These are phyloP conservation scores for Hanseniaspora hatyaiensis DNA, from an alignment of 805 yeast genomes.

Conservation along the genomic window DNA sequence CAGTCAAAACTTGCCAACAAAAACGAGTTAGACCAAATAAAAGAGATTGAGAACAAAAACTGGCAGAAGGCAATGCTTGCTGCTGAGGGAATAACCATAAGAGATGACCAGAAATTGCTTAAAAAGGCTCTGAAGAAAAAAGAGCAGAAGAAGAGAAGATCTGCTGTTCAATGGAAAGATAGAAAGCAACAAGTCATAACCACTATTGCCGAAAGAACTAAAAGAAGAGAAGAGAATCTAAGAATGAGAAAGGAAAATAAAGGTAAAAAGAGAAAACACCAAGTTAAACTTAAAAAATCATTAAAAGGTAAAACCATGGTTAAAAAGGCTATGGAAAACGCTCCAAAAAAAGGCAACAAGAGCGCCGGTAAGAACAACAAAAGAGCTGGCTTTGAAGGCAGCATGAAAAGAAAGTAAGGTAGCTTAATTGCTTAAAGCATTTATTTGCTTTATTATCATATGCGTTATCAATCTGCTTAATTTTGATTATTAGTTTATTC, in stretches of 20 bases:
- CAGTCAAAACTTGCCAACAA: constrained; percentile 49
- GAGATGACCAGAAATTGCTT: constrained; percentile 80
- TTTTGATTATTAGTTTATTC: too few species aligned
- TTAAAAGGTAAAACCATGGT: constrained; percentile 17
- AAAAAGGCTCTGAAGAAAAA: constrained; percentile 76
- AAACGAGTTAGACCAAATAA: constrained; percentile 49
- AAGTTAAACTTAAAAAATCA: constrained; percentile 42
- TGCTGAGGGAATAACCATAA: constrained; percentile 78
- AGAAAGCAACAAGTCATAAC: constrained; percentile 70
- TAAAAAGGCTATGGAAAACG: constrained; percentile 18
- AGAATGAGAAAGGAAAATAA: constrained; percentile 75
- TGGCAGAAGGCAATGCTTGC: constrained; percentile 79
- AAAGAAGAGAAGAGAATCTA: constrained; percentile 86
- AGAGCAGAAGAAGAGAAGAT: constrained; percentile 70
- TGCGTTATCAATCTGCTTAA: too few species aligned
- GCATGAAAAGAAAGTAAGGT: constrained; percentile 26
- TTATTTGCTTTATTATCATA: too few species aligned
- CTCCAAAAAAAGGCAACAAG: background rate
- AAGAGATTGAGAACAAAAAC: constrained; percentile 55
- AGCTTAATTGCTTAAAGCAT: background rate
- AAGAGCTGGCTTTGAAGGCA: constrained; percentile 91
- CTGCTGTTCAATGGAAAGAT: constrained; percentile 86
- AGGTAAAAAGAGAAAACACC: constrained; percentile 66
- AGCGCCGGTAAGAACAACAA: constrained; percentile 19
- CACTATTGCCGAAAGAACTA: constrained; percentile 59